phyloP scores from a whole-genome alignment of 371 early-diverging fungal genomes.

The Apophysomyces elegans region DNA sequence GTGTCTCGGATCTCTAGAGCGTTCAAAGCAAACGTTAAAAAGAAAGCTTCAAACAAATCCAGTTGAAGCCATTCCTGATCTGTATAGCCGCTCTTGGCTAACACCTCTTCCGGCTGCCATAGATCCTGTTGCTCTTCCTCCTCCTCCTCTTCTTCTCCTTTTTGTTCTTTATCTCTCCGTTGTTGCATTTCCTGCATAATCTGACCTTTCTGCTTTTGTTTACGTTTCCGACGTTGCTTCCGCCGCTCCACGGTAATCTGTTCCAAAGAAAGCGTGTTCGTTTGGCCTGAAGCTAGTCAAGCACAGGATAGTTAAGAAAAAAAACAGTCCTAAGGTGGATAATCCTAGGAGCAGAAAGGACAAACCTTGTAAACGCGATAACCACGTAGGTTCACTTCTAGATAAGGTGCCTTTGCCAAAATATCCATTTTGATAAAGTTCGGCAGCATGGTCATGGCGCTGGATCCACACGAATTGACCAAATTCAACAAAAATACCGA shows the following conservation, averaged over 20 bases:
- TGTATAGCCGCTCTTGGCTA: slow-evolving; percentile 10
- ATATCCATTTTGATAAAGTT: slow-evolving; percentile 68
- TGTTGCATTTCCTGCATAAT: slow-evolving; percentile 43
- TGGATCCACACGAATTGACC: slow-evolving; percentile 54
- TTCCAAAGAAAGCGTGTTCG: slow-evolving; percentile 29
- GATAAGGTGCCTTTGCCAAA: slow-evolving; percentile 90
- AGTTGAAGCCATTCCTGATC: slow-evolving; percentile 64
- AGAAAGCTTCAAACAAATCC: slow-evolving; percentile 71
- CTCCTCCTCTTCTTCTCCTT: background rate
- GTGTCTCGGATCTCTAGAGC: slow-evolving; percentile 44
- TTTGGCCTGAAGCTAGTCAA: background rate
- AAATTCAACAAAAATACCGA: slow-evolving; percentile 35
- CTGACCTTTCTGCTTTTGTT: background rate
- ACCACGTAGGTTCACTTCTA: slow-evolving; percentile 82
- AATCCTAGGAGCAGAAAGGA: background rate
- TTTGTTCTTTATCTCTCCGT: slow-evolving; percentile 30
- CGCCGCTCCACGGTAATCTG: slow-evolving; percentile 54
- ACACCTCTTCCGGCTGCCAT: slow-evolving; percentile 17
- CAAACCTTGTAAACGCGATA: slow-evolving; percentile 19
- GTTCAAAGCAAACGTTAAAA: slow-evolving; percentile 62
- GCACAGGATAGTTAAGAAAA: background rate
- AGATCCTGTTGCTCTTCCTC: slow-evolving; percentile 9
- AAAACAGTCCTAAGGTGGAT: background rate
- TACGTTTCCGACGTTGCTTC: slow-evolving; percentile 43
- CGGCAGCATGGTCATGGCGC: slow-evolving; percentile 25